phyloP scores from a whole-genome alignment of 768 basidiomycete species.

The Leccinum variicolor region DNA sequence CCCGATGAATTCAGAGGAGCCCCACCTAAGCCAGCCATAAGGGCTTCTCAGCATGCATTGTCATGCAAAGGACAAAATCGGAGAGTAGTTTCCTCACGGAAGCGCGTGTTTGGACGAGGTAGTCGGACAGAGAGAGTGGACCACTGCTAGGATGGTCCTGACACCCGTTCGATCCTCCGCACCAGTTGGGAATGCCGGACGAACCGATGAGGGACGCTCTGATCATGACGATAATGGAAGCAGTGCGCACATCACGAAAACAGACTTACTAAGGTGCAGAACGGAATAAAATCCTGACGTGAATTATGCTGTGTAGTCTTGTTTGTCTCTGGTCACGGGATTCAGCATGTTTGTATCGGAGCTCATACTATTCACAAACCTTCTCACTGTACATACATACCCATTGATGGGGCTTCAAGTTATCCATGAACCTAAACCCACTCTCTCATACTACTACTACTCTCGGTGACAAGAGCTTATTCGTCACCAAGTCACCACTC shows the following conservation, averaged over 20 bases:
- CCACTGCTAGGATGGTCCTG: conserved; percentile 55
- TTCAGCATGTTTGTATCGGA: not conserved
- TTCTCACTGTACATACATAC: not conserved
- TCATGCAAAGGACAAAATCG: too few relatives aligned
- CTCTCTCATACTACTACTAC: not conserved
- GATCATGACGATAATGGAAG: conserved; percentile 70
- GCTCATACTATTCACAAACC: not conserved
- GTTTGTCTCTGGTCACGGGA: not conserved
- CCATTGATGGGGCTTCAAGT: not conserved
- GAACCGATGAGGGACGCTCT: conserved; percentile 73
- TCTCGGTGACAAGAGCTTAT: not conserved
- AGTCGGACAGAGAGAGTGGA: conserved; percentile 66
- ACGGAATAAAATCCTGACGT: not conserved
- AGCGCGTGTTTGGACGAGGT: conserved; percentile 68
- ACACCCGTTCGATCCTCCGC: conserved; percentile 78
- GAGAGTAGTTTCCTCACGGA: conserved; percentile 34
- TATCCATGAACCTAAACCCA: not conserved
- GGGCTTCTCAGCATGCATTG: too few relatives aligned
- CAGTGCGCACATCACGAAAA: too few relatives aligned
- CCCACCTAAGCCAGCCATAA: conserved; percentile 50
- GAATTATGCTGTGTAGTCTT: not conserved
- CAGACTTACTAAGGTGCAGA: too few relatives aligned
- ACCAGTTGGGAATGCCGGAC: conserved; percentile 80
- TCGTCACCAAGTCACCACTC: too few relatives aligned
- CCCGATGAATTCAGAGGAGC: conserved; percentile 79